Percentiles rank a stretch among this genome's conserved stretches.
Conservation (phyloP, 2,329 filamentous ascomycete species). For the Sporothrix globosa region DNA sequence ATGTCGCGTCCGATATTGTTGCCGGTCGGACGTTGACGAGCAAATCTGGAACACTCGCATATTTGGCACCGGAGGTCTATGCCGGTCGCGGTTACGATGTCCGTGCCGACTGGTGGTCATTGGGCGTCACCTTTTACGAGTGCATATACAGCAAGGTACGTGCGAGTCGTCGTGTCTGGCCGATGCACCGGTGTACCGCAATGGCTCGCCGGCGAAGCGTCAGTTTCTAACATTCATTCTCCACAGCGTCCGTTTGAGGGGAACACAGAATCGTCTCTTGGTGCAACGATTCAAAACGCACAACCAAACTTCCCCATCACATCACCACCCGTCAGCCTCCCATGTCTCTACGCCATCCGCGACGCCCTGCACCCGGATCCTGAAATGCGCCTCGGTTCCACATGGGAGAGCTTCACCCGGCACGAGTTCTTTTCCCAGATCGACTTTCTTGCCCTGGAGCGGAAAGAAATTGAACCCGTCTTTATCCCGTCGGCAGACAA, state of each 20-base stretch:
- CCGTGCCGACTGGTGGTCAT: constrained; percentile 97
- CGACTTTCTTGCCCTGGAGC: constrained; percentile 81
- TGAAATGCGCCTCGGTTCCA: constrained; percentile 78
- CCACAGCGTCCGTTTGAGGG: constrained; percentile 82
- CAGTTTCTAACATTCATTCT: constrained; percentile 44
- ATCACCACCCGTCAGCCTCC: constrained; percentile 82
- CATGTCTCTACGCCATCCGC: constrained; percentile 86
- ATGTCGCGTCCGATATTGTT: constrained; percentile 91
- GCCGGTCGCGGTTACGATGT: constrained; percentile 84
- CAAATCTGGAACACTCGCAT: constrained; percentile 95
- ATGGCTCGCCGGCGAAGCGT: neutral
- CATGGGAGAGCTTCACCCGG: constrained; percentile 81
- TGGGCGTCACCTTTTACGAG: constrained; percentile 98
- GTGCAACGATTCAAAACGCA: constrained; percentile 77
- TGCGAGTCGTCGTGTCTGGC: constrained; percentile 17
- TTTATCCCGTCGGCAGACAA: constrained; percentile 95
- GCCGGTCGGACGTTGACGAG: constrained; percentile 83
- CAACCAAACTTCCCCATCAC: constrained; percentile 90
- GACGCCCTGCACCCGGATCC: constrained; percentile 81
- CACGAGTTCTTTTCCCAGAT: constrained; percentile 88
- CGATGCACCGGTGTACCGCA: neutral
- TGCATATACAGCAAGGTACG: constrained; percentile 97
- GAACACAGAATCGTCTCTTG: constrained; percentile 78
- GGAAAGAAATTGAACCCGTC: constrained; percentile 85
- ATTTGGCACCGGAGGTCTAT: constrained; percentile 95